Conservation (phyloP, 257 asterid species). For the Nemophila menziesii region DNA sequence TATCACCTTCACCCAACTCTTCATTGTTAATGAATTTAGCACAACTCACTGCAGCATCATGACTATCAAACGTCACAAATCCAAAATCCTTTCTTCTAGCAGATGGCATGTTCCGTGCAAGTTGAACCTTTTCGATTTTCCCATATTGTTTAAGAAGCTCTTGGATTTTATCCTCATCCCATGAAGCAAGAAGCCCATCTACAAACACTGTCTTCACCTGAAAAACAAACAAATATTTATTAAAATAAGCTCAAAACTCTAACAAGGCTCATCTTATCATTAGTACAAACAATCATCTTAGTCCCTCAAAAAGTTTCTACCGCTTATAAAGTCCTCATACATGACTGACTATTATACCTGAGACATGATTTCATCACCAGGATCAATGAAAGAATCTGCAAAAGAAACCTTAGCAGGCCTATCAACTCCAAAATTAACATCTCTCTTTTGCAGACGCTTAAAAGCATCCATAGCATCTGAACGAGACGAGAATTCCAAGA, state of each 20-base stretch:
- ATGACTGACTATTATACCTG: conserved; percentile 76
- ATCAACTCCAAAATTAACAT: conserved; percentile 77
- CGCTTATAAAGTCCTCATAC: too few species aligned
- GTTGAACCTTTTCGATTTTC: conserved; percentile 73
- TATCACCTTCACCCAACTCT: conserved; percentile 81
- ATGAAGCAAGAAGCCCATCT: conserved; percentile 83
- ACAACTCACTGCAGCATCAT: conserved; percentile 84
- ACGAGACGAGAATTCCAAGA: conserved; percentile 83
- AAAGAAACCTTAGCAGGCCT: conserved; percentile 95
- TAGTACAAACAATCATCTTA: too few species aligned
- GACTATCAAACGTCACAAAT: conserved; percentile 76
- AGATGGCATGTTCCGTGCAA: conserved; percentile 96
- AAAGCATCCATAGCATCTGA: conserved; percentile 97
- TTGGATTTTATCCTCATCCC: conserved; percentile 78
- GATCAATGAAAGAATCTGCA: conserved; percentile 96
- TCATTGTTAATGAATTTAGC: conserved; percentile 85
- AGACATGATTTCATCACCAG: conserved; percentile 99
- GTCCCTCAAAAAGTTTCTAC: too few species aligned
- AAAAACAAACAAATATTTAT: conserved; percentile 10
- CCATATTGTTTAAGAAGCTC: conserved; percentile 63
- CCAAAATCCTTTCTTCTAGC: conserved; percentile 98
- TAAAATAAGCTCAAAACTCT: too few species aligned
- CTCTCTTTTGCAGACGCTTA: conserved; percentile 94
- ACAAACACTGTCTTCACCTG: conserved; percentile 96
- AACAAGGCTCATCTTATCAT: too few species aligned